Base-by-base conservation (phyloP, 257 asterid genomes). In the Ilex asprella region DNA sequence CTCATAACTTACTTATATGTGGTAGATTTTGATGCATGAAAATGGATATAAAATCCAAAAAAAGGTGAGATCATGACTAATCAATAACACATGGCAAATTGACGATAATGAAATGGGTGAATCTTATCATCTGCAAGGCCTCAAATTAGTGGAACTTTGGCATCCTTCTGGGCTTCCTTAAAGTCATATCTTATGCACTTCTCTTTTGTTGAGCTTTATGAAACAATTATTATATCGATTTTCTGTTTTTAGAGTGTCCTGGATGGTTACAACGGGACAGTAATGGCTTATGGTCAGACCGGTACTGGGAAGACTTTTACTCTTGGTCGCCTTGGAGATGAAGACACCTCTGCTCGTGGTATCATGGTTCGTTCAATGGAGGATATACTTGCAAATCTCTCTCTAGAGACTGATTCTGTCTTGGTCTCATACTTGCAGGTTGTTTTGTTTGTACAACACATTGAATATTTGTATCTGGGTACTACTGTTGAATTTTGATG, bases 281-380 rank as follows among this genome's bases (percentile, higher is more conserved):
- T 93, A 68, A 93, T 93, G 99, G 99, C 99, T 39, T 93, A 93
- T 69, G 99, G 99, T 68, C 99, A 93, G 75, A 93, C 99, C 31
- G 99, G 99, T 64, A 90, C 99, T 16, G 99, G 99, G 67, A 93
- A 93, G 73, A 93, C 99, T 61, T 93, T 89, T 66, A 93, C 99
- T 27, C 97, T 93, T 65, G 99, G 99, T 63, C 78, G 92, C 67
- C 78, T 93, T 13, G 97, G 97, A 56, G 99, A 90, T 68, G 99
- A 93, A 67, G 99, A 93, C 80, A 84, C 95, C 32, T 85, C 97
- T 64, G 96, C 96, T 59, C 96, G 97, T 73, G 99, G 99, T 71
- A 93, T 93, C 59, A 93, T 93, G 99, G 99, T 93, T 68, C 97
- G 97, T 6, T 84, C 99, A 16, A 82, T 90, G 92, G 99, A 93